Evolutionary conservation across 371 early-diverging fungal genomes (phyloP).

Genomic region (Mortierella sp.): DNA sequence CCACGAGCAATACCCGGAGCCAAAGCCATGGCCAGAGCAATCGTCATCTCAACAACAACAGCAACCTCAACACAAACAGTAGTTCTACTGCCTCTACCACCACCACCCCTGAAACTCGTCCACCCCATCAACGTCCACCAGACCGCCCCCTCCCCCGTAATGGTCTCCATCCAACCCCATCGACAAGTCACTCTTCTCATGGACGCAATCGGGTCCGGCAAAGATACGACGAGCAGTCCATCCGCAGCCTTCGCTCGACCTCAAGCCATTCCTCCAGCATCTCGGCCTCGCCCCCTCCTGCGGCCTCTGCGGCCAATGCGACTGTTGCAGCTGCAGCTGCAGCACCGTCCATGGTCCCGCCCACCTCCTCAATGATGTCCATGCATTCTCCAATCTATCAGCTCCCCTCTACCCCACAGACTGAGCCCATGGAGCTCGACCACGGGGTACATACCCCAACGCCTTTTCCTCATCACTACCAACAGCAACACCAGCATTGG

Average conservation of each 20-base stretch:
- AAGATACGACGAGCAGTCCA: constrained; percentile 32
- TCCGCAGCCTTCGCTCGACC: constrained; percentile 30
- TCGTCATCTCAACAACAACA: background rate
- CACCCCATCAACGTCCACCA: constrained; percentile 4
- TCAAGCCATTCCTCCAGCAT: constrained; percentile 38
- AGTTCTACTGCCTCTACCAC: constrained; percentile 5
- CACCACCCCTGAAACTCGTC: constrained; percentile 16
- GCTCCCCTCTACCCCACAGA: background rate
- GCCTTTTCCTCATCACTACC: background rate
- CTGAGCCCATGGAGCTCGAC: constrained; percentile 10
- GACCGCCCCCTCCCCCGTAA: constrained; percentile 13
- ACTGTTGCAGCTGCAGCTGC: constrained; percentile 8
- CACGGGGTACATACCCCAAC: constrained; percentile 1
- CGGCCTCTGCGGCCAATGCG: constrained; percentile 14
- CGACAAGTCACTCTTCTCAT: constrained; percentile 16
- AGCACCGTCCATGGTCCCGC: background rate
- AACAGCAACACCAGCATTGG: background rate
- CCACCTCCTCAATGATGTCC: background rate
- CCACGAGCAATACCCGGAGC: constrained; percentile 6
- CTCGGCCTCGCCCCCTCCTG: constrained; percentile 15
- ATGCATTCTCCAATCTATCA: background rate
- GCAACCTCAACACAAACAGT: constrained; percentile 5
- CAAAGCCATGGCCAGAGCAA: background rate
- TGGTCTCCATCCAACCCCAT: background rate
- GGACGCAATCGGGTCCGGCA: constrained; percentile 26